phyloP scores from a whole-genome alignment of 805 yeast species.

The Yamadazyma nakazawae region DNA sequence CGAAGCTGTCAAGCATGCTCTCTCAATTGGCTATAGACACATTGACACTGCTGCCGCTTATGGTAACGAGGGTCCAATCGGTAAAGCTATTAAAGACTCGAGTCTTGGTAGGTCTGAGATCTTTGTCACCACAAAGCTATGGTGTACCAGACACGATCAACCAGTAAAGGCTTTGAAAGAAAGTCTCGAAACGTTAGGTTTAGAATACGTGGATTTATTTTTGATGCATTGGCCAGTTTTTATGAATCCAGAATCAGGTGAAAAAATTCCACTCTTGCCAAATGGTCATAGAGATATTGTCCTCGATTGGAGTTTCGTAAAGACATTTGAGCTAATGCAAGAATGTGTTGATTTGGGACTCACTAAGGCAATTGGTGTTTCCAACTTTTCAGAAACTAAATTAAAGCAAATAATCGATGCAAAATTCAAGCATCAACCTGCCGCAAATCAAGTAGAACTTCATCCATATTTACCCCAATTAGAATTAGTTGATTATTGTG shows the following conservation, averaged over 20 bases:
- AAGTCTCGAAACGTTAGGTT: slow-evolving; percentile 61
- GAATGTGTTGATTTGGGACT: slow-evolving; percentile 5
- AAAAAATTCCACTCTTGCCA: slow-evolving; percentile 38
- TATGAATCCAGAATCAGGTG: slow-evolving; percentile 79
- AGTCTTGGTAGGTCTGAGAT: slow-evolving; percentile 70
- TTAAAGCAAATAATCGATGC: slow-evolving; percentile 30
- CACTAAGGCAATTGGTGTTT: slow-evolving; percentile 31
- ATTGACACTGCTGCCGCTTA: slow-evolving; percentile 70
- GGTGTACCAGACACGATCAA: slow-evolving; percentile 68
- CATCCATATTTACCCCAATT: slow-evolving; percentile 58
- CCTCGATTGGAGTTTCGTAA: slow-evolving; percentile 24
- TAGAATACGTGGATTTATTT: slow-evolving; percentile 77
- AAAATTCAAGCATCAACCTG: slow-evolving; percentile 26
- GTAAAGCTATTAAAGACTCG: slow-evolving; percentile 60
- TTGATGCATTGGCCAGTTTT: slow-evolving; percentile 85
- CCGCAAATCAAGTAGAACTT: slow-evolving; percentile 31
- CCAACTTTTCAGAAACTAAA: slow-evolving; percentile 28
- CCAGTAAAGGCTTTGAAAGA: slow-evolving; percentile 55
- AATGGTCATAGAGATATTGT: slow-evolving; percentile 29
- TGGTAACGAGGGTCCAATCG: slow-evolving; percentile 66
- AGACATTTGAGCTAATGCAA: slow-evolving; percentile 25
- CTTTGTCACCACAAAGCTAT: slow-evolving; percentile 74
- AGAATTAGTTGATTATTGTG: slow-evolving; percentile 54
- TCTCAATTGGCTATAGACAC: slow-evolving; percentile 75
- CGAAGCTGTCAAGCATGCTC: slow-evolving; percentile 82